Evolutionary conservation across 176 grass and related monocot species (phyloP).

Genomic region (Triticum aestivum): IWGSC_CS_RefSeq_v2.1 NC_057803.1:69297210-69297709

Average conservation of each 20-base stretch:
- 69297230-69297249: too few relatives aligned
- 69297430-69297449: neutral
- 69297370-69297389: neutral
- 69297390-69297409: neutral
- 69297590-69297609: neutral
- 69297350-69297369: neutral
- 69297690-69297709: constrained; percentile 23
- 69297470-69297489: neutral
- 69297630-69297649: neutral
- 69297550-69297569: neutral
- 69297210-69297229: too few relatives aligned
- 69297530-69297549: neutral
- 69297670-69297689: constrained; percentile 21
- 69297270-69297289: too few relatives aligned
- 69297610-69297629: neutral
- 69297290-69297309: too few relatives aligned
- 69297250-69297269: too few relatives aligned
- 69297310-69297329: too few relatives aligned
- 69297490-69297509: neutral
- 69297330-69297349: neutral
- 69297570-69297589: neutral
- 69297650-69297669: constrained; percentile 27
- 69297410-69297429: neutral
- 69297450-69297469: neutral
- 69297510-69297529: neutral